These are phyloP conservation scores for Tolypocladium paradoxum DNA, from an alignment of 2,329 filamentous ascomycete genomes.

Conservation along the genomic window DNA sequence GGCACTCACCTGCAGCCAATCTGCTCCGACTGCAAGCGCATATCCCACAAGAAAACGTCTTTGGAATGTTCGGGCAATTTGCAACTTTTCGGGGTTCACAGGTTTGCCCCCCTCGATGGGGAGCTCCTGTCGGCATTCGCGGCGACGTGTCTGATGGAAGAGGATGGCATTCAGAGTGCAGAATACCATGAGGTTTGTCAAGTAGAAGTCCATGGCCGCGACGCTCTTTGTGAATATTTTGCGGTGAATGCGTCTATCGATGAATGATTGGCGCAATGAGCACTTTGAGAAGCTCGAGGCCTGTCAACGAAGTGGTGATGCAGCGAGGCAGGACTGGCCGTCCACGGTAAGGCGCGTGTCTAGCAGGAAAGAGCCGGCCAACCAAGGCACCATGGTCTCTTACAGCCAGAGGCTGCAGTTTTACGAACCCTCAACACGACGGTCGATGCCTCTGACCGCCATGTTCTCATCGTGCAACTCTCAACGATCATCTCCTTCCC, in stretches of 20 bases:
- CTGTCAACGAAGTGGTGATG: neutral
- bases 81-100: neutral
- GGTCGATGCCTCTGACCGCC: neutral
- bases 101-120: too few species aligned
- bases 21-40: neutral
- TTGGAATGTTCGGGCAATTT: neutral
- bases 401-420: too few species aligned
- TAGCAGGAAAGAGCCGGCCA: too few species aligned
- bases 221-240: neutral
- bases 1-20: constrained; percentile 1
- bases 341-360: neutral
- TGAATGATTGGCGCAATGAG: neutral
- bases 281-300: neutral
- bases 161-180: neutral
- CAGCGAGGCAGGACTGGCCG: neutral
- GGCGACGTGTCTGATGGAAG: neutral
- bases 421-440: neutral
- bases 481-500: neutral
- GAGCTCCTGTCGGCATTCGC: too few species aligned
- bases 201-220: constrained; percentile 4
- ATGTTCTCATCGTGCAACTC: neutral
- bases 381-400: too few species aligned
- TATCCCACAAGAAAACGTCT: neutral
- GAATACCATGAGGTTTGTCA: neutral
- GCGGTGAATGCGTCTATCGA: neutral